Percentiles rank a stretch among this genome's conserved stretches.
phyloP scores from a whole-genome alignment of 805 yeast species.

The Diddensiella caesifluorescens region DNA sequence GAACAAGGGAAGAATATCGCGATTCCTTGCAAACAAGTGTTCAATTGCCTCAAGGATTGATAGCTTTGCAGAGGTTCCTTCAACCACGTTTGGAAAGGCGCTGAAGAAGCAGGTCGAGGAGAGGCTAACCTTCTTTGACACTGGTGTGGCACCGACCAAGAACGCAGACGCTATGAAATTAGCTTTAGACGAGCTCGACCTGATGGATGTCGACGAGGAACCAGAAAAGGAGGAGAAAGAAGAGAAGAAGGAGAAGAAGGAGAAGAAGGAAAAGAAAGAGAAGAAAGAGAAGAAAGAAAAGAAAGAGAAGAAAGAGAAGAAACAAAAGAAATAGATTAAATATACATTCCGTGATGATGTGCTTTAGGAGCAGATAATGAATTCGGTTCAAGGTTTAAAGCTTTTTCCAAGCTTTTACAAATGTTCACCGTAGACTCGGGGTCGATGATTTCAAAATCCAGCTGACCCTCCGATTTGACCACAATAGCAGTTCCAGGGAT shows the following conservation, averaged over 20 bases:
- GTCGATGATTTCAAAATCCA: slow-evolving; percentile 27
- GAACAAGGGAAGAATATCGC: slow-evolving; percentile 98
- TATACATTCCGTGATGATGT: slow-evolving; percentile 6
- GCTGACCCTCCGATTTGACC: slow-evolving; percentile 31
- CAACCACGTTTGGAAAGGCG: slow-evolving; percentile 81
- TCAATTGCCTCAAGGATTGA: slow-evolving; percentile 98
- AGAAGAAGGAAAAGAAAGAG: slow-evolving; percentile 49
- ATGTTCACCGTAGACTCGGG: slow-evolving; percentile 1
- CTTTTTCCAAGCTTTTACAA: slow-evolving; percentile 7
- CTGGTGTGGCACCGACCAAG: slow-evolving; percentile 96
- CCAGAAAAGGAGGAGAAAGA: slow-evolving; percentile 44
- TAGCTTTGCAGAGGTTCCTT: slow-evolving; percentile 92
- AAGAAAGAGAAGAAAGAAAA: slow-evolving; percentile 45
- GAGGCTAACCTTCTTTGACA: slow-evolving; percentile 90
- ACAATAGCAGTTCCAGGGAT: slow-evolving; percentile 26
- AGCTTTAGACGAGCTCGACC: slow-evolving; percentile 68
- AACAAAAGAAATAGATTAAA: slow-evolving; percentile 19
- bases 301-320: slow-evolving; percentile 22
- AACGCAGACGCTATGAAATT: slow-evolving; percentile 89
- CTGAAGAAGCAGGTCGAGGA: slow-evolving; percentile 97
- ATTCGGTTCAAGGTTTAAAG: not conserved
- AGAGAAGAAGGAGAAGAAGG: slow-evolving; percentile 44
- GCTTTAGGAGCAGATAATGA: not conserved
- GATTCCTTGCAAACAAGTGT: slow-evolving; percentile 98
- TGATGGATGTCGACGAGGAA: slow-evolving; percentile 37